A percentile compares a stretch with the other conserved stretches of the same genome.
phyloP scores from a whole-genome alignment of 2,329 filamentous ascomycete species.

The Hansfordia pulvinata region DNA sequence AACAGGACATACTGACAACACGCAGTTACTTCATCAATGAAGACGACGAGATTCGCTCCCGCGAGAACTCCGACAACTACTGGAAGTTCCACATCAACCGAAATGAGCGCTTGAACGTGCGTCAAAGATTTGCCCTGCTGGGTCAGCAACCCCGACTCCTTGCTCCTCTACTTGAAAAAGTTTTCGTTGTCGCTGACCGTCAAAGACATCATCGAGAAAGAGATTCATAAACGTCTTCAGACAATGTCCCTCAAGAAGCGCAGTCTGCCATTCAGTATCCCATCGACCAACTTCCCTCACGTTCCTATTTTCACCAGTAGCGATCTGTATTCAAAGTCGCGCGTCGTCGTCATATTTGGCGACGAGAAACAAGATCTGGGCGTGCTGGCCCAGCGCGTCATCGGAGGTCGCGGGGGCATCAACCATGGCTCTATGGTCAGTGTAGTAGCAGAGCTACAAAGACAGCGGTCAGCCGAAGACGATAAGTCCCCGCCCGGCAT shows the following conservation, averaged over 20 bases:
- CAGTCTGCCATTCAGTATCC: slow-evolving; percentile 43
- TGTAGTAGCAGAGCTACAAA: slow-evolving; percentile 35
- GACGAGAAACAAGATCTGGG: slow-evolving; percentile 61
- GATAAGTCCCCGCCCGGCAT: slow-evolving; percentile 38
- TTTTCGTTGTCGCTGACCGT: slow-evolving; percentile 1
- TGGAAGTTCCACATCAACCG: slow-evolving; percentile 64
- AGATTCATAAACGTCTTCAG: slow-evolving; percentile 49
- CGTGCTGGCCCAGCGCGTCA: slow-evolving; percentile 55
- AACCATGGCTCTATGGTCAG: slow-evolving; percentile 56
- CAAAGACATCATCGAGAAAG: slow-evolving; percentile 46
- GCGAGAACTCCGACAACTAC: slow-evolving; percentile 50
- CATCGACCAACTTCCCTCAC: slow-evolving; percentile 33
- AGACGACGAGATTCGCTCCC: slow-evolving; percentile 59
- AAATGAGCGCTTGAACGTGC: slow-evolving; percentile 64
- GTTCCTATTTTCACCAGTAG: slow-evolving; percentile 52
- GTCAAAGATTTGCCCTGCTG: slow-evolving; percentile 63
- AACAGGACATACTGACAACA: slow-evolving; percentile 1
- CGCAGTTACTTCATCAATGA: slow-evolving; percentile 66
- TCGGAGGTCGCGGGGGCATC: slow-evolving; percentile 51
- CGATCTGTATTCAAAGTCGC: slow-evolving; percentile 39
- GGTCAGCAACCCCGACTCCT: slow-evolving; percentile 26
- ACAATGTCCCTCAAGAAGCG: slow-evolving; percentile 44
- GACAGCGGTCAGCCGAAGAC: slow-evolving; percentile 17
- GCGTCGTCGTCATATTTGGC: slow-evolving; percentile 63
- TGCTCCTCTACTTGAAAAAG: neutral